These are phyloP conservation scores for Thuidium tamariscinum DNA, from an alignment of 225 moss, liverwort and hornwort genomes.

Conservation along the genomic window DNA sequence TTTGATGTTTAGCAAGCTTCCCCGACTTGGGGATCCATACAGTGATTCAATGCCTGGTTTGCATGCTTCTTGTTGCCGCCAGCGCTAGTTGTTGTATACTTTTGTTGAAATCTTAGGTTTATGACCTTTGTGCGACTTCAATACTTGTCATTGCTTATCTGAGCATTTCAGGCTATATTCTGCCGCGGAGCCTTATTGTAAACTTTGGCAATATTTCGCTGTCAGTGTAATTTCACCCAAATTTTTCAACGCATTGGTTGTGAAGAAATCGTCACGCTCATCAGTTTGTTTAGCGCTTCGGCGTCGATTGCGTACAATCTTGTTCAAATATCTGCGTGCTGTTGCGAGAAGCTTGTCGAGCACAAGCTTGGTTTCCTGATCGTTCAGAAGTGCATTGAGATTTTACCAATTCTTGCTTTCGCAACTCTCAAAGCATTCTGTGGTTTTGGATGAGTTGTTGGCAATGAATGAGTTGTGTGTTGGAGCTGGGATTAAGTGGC, in stretches of 20 bases:
- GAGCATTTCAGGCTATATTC: neutral
- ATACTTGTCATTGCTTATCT: neutral
- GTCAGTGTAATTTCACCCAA: conserved; percentile 11
- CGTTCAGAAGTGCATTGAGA: neutral
- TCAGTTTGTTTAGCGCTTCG: neutral
- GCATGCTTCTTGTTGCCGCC: conserved; percentile 5
- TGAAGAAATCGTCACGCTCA: neutral
- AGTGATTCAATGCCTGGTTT: conserved; percentile 13
- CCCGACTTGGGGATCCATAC: conserved; percentile 34
- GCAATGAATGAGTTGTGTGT: neutral
- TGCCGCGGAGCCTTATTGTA: neutral
- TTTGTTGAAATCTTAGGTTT: neutral
- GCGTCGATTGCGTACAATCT: neutral
- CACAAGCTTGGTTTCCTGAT: neutral
- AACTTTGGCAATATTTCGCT: conserved; percentile 21
- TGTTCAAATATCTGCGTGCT: neutral
- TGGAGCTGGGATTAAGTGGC: neutral
- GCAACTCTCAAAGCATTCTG: neutral
- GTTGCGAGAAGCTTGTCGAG: neutral
- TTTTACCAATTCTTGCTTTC: neutral
- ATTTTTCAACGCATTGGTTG: neutral
- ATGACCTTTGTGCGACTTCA: neutral
- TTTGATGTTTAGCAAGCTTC: conserved; percentile 11
- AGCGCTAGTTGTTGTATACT: conserved; percentile 27
- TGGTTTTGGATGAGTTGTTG: neutral